Conservation (phyloP, 2,329 filamentous ascomycete species). For the Rhinocladiella similis region DNA sequence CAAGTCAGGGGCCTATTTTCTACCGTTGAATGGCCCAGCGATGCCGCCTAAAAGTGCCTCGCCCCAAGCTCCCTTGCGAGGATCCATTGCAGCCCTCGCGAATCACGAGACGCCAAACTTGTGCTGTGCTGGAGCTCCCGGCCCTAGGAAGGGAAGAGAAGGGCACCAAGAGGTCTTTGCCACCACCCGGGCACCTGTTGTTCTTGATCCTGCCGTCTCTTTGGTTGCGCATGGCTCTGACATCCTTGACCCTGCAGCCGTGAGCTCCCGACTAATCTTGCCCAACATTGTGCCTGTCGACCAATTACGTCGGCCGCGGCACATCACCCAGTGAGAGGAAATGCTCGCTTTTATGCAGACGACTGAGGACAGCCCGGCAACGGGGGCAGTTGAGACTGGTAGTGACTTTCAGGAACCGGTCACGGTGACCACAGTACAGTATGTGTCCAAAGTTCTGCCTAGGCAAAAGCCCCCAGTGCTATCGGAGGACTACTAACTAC, state of each 20-base stretch:
- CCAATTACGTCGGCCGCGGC: conserved; percentile 2
- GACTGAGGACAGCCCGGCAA: conserved; percentile 10
- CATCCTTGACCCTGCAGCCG: conserved; percentile 1
- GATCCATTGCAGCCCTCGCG: conserved; percentile 13
- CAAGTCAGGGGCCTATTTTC: conserved; percentile 9
- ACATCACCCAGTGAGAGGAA: conserved; percentile 13
- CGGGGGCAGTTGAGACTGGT: conserved; percentile 1
- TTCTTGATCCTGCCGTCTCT: background rate
- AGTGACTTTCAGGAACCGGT: background rate
- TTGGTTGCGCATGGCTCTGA: background rate
- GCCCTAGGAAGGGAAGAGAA: background rate
- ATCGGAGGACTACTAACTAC: too few species aligned
- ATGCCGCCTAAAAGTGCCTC: conserved; percentile 16
- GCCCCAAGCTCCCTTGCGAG: conserved; percentile 7
- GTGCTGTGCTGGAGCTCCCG: background rate
- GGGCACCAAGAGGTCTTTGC: conserved; percentile 6
- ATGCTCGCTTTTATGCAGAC: conserved; percentile 13
- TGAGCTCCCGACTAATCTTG: conserved; percentile 14
- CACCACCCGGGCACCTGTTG: conserved; percentile 11
- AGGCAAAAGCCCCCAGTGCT: too few species aligned
- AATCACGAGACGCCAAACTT: conserved; percentile 20
- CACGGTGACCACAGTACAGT: background rate
- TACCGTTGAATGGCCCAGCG: conserved; percentile 15
- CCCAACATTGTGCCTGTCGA: background rate
- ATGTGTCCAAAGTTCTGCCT: too few species aligned